Evolutionary conservation across 2,329 filamentous ascomycete genomes (phyloP), one percentile per base, ranked within the genome.

Genomic region (Ophiostoma tasmaniense): DNA sequence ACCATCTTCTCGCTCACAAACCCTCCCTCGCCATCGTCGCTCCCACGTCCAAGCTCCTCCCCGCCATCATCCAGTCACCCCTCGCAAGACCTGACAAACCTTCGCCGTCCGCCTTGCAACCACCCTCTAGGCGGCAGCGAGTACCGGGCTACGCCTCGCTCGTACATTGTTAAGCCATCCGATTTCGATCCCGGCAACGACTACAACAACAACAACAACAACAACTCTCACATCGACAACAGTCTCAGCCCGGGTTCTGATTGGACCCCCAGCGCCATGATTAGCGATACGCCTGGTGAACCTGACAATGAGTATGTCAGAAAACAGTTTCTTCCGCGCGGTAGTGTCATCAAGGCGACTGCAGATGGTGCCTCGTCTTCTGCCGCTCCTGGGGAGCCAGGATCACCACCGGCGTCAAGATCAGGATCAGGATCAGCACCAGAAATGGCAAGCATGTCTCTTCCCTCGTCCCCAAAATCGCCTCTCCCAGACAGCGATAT

Each of bases 401-500:
- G 13, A 61, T 30, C 50, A 17, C 8, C 45, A 50, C 14, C 17
- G 45, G 20, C n/a, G 10, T 50, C 45, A 20, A 50, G 42, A 45
- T 8, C 52, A 30, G 30, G 59, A 5, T 35, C 61, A 22, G 61
- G 13, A 22, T 20, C 33, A 14, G n/a, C 39, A 6, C 28, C 61
- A 22, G 61, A 4, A 11, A 5, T 20, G 11, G 22, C 55, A 3
- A 8, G 13, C 13, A 3, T n/a, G 33, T 61, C 35, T 2, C 17
- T 80, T 81, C 71, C 77, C 3, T 35, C 80, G 6, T 78, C 81
- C 68, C 77, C 80, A 81, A 72, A 86, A 62, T 82, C 87, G 67
- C 79, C 87, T 66, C 80, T 93, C 4, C 85, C 85, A 59, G 84
- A 84, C 33, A 81, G 93, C 67, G 88, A 89, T 30, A 83, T 92